Base-by-base conservation (phyloP, 2,329 filamentous ascomycete genomes). In the Rhinocladiella similis region DNA sequence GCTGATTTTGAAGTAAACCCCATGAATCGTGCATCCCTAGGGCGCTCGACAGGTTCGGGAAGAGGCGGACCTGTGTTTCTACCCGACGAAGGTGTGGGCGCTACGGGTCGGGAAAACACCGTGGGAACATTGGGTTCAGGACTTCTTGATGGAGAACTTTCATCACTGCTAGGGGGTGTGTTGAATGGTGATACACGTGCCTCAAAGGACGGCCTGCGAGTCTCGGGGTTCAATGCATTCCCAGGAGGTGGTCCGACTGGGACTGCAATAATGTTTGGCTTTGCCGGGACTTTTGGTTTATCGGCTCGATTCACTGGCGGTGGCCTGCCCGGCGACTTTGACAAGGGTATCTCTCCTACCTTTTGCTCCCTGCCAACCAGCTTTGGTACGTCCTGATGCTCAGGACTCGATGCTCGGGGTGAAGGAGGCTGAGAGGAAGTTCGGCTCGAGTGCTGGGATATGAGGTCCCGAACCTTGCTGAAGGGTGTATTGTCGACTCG, bases 251-350 rank as follows among this genome's bases (percentile, higher is more conserved):
- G 51, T 18, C 38, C 27, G 20, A n/a, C 35, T 3, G 54, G 55
- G 43, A 54, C 59, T 3, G 71, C 66, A 33, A 69, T 67, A 3
- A 68, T 27, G 2, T 47, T 25, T 13, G 67, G 68, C 50, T 84
- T 83, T 9, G 73, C 70, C 10, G 79, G 79, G 52, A 88, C 81
- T 65, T 84, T 86, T 3, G 88, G 87, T 71, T 95, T 96, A 39
- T 90, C 89, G 27, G 86, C 85, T 53, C 92, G 85, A 69, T 95
- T 94, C 36, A 92, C 81, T 1, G 89, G 88, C 9, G 90, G 89
- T 10, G 79, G 70, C 3, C 80, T 79, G 2, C 67, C 59, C 46
- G 57, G 55, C 5, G 57, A 53, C 35, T 57, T 57, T 20, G 53
- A 14, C 4, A 50, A 46, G 1, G 45, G 25, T 14, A n/a, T 50